Evolutionary conservation across 164 flowering plant species (phyloP), one percentile per base, ranked within the genome.

Genomic region (Liriodendron chinense): DNA sequence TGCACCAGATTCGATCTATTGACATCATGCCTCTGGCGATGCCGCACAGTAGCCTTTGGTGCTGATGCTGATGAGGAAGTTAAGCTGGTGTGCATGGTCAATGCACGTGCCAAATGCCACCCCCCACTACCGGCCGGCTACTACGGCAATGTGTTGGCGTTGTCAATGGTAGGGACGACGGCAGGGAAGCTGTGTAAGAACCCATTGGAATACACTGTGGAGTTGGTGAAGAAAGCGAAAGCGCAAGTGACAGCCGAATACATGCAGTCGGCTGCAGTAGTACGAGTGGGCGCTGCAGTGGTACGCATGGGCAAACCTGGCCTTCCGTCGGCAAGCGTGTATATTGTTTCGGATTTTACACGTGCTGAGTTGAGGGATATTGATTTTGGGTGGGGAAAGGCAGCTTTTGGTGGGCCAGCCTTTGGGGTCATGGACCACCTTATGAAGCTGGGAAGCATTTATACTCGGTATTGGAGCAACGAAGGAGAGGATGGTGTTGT

Each of bases 301-400:
- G 81, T 70, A 48, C 68, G 66, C 21, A 80, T 71, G 74, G 85
- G 80, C 0, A 34, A 83, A 21, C 82, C 83, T 0, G 25, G 63
- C 1, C 68, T 74, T 21, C 59, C 85, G 0, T 78, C 79, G 77
- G 86, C 75, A 47, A 23, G 87, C 61, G 48, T 76, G 0, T 87
- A 47, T 48, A 20, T 83, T 0, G 88, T 91, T 7, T 83, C 91
- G 6, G 92, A 89, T 66, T 57, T 57, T 2, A 57, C 62, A 57
- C 62, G n/a, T 57, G 62, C n/a, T 20, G 62, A 57, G 14, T 57
- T 57, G 0, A 13, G 62, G 3, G 6, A 57, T 13, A 2, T 57
- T 13, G 62, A 57, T 57, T 63, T 63, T 22, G 65, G 65, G 65
- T 63, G 65, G 65, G 65, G 65, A 2, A 63, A 22, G 9, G 65